Base-by-base conservation (phyloP, 768 basidiomycete genomes). In the Exidia glandulosa region DNA sequence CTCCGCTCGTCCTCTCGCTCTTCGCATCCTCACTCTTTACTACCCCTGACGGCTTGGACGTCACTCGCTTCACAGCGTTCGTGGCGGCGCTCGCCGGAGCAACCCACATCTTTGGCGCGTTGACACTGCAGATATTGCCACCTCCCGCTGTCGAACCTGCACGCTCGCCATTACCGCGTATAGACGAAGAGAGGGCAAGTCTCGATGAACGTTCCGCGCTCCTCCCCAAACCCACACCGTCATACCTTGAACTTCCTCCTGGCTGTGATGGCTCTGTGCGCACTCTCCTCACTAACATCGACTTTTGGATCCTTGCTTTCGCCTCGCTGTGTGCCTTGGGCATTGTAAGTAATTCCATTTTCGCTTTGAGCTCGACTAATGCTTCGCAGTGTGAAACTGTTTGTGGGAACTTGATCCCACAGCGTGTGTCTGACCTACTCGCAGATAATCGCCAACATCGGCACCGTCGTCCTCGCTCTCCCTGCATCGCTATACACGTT, bases 401-500 rank as follows among this genome's bases (percentile, higher is more conserved):
- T 25, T 12, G 31, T 32, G 37, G 32, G 25, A 3, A n/a, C 16
- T 37, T 27, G 23, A 14, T 37, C 32, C 45, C 16, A 50, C n/a
- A 25, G 2, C 60, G 9, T n/a, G n/a, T n/a, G n/a, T 48, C 58
- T 60, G n/a, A 37, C 47, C 9, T 23, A n/a, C 41, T 9, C 7
- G 27, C 31, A 37, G 66, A 57, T 92, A 25, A 83, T 91, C 23
- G 85, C 88, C 23, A 92, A 90, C 66, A 84, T 92, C 54, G 89
- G 88, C 36, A 83, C 86, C 1, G 86, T 91, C 57, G 79, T 86
- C 14, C 71, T 85, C 3, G 84, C 89, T 14, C 77, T 90, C 34
- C 81, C 83, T 9, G 66, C 71, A 41, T 56, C 57, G 5, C 37
- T 45, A 3, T 14, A 29, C 16, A 50, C 29, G 16, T 57, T 63